Percentiles rank a stretch among this genome's conserved stretches.
Evolutionary conservation across 805 yeast species (phyloP).

Genomic region (Wickerhamiella cacticola): DNA sequence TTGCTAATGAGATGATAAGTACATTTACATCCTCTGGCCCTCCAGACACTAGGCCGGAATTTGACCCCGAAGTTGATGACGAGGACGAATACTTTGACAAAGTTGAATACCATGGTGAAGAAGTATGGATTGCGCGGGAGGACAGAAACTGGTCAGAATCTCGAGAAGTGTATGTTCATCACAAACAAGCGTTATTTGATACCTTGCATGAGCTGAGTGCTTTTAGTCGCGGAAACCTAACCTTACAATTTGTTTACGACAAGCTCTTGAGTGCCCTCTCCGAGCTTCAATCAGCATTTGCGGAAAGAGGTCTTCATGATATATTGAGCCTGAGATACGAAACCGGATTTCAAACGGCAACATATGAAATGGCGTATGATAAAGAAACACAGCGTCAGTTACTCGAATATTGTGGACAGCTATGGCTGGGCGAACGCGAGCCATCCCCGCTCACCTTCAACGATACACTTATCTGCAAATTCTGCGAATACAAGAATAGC

Average conservation of each 20-base stretch:
- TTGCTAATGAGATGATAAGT: no score
- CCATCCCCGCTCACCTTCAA: not conserved
- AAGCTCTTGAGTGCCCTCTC: not conserved
- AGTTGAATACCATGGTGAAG: not conserved
- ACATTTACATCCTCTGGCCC: no score
- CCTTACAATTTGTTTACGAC: not conserved
- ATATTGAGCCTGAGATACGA: not conserved
- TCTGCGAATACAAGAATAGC: not conserved
- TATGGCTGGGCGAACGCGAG: slow-evolving; percentile 10
- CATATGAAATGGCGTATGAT: slow-evolving; percentile 1
- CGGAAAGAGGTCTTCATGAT: not conserved
- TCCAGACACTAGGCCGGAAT: no score
- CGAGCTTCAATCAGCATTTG: not conserved
- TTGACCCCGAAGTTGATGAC: not conserved
- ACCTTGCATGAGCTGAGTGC: not conserved
- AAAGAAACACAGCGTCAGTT: not conserved
- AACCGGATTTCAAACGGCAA: not conserved
- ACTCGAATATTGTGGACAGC: not conserved
- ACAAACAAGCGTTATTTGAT: no score
- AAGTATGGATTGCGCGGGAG: no score
- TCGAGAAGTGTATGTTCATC: no score
- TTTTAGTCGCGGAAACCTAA: no score
- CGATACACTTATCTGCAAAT: not conserved
- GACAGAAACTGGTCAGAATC: no score
- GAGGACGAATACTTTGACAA: not conserved